These are phyloP conservation scores for Atractiella rhizophila DNA, from an alignment of 768 basidiomycete species.

Conservation along the genomic window DNA sequence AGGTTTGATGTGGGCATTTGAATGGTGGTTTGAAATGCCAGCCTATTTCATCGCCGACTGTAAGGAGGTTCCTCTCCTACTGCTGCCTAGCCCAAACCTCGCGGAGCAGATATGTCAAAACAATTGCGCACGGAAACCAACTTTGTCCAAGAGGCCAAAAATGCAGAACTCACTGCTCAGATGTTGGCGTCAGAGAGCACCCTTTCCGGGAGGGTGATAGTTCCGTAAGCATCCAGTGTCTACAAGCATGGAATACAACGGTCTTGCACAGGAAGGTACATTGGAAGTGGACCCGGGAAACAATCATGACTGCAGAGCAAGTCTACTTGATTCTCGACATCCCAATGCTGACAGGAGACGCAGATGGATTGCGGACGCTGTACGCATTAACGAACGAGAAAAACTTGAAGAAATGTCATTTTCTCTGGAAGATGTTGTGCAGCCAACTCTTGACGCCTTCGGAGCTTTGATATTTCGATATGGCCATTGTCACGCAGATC, in stretches of 20 bases:
- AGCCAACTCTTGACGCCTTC: slow-evolving; percentile 64
- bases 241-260: neutral
- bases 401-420: slow-evolving; percentile 20
- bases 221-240: slow-evolving; percentile 28
- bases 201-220: slow-evolving; percentile 43
- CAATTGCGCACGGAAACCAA: slow-evolving; percentile 65
- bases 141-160: slow-evolving; percentile 52
- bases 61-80: slow-evolving; percentile 3
- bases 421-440: slow-evolving; percentile 34
- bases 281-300: slow-evolving; percentile 43
- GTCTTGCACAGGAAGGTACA: slow-evolving; percentile 28
- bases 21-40: slow-evolving; percentile 54
- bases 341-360: slow-evolving; percentile 1
- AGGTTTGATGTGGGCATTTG: slow-evolving; percentile 22
- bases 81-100: neutral
- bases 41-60: slow-evolving; percentile 50
- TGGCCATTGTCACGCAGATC: slow-evolving; percentile 56
- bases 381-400: slow-evolving; percentile 22
- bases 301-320: slow-evolving; percentile 58
- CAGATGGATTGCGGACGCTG: slow-evolving; percentile 11
- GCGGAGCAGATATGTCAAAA: too few species aligned
- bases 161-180: slow-evolving; percentile 42
- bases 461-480: slow-evolving; percentile 61
- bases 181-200: slow-evolving; percentile 45
- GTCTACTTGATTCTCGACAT: neutral